Evolutionary conservation across 371 early-diverging fungal genomes (phyloP), one percentile per base, ranked within the genome.

Genomic region (Basidiobolus heterosporus): DNA sequence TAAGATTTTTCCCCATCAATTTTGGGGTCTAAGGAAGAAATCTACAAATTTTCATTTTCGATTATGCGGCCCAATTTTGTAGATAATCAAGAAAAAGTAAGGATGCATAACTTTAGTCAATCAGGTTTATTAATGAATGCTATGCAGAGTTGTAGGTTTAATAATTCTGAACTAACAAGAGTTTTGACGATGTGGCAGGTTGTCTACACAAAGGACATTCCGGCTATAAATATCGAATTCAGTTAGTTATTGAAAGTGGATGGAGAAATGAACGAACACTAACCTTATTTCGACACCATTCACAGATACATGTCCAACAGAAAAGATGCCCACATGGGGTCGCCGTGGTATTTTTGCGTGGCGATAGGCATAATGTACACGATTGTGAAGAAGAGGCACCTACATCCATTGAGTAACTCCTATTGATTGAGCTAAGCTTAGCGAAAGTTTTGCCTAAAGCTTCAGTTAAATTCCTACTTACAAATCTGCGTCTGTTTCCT

Each of bases 291-390:
- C 82, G 74, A 54, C 86, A 85, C 89, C 93, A 90, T 59, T 88
- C 88, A 18, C 80, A 67, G 36, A 86, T 79, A 54, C 93, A 92
- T 11, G 60, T 75, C 91, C 91, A 92, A 60, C 93, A 92, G 53
- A 90, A 90, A 54, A 92, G 52, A 60, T 92, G 93, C 0, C 93
- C 93, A 58, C 93, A 92, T 2, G 85, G 81, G 0, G 93, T 88
- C 0, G 84, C 70, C 0, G 90, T 87, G 0, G 88, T 74, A 22
- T 67, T 59, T 30, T 66, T 80, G 17, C 89, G 76, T 17, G 63
- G 72, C 30, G 80, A 77, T 18, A 90, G 63, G 47, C 93, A 92
- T 38, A 92, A 64, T 0, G 82, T 87, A 56, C 93, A 92, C 53
- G 83, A 85, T 13, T 70, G 45, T 45, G 56, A 44, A 47, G 66